Base-by-base conservation (phyloP, 495 filamentous ascomycete species). In the Xylaria telfairii region DNA sequence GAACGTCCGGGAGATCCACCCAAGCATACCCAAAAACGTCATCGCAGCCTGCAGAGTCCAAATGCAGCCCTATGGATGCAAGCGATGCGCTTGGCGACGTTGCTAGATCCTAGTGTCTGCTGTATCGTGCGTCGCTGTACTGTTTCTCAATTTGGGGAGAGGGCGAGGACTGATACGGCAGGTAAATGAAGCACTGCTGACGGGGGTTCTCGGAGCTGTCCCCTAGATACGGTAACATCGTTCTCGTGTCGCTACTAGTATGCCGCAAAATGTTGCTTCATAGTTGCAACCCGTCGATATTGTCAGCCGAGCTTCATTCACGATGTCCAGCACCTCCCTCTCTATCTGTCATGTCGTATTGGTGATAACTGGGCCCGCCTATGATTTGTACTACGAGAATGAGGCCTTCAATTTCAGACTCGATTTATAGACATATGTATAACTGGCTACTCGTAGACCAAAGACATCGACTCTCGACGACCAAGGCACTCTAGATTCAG, bases 231-330 rank as follows among this genome's bases (percentile, higher is more conserved):
- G 68, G 61, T 70, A 65, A 30, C 61, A 70, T 65, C 47, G 47
- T 63, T 49, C 68, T 70, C 68, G 68, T 70, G 68, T 69, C 46
- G 67, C 67, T 42, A 17, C 56, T 69, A 69, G 67, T 34, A 61
- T 61, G 67, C 34, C 67, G 57, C 44, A 24, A 66, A 54, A 59
- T 30, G 61, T 12, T 24, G 32, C 46, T 47, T 65, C 49, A 47
- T 65, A 34, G 59, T 47, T 53, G 68, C 61, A 69, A 51, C 39
- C 39, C 32, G 66, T 59, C 21, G 30, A 24, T 47, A 69, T 69
- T n/a, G 7, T 32, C 67, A 49, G 21, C 41, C 56, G 54, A 49
- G 67, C 54, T 51, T 69, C 56, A 39, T 61, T 63, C 46, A 54
- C 67, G 67, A 69, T 63, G 57, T 17, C 12, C 24, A 19, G 7